These are phyloP conservation scores for Barnettozyma siamensis DNA, from an alignment of 805 yeast genomes.

Conservation along the genomic window DNA sequence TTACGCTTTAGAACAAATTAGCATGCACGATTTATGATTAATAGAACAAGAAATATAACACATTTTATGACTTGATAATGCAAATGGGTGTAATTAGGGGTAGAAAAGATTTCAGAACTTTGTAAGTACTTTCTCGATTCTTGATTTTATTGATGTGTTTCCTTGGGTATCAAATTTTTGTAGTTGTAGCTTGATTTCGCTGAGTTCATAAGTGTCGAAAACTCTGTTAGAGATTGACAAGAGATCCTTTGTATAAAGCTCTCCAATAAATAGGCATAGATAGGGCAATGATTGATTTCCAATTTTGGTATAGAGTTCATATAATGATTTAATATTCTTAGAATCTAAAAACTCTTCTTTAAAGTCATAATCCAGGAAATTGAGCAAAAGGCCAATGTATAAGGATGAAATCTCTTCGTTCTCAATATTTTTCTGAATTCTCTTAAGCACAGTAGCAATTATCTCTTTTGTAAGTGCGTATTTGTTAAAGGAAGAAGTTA, in stretches of 20 bases:
- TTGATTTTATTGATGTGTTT: conserved; percentile 9
- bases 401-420: conserved; percentile 15
- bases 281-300: conserved; percentile 10
- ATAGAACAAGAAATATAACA: too few relatives aligned
- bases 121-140: conserved; percentile 13
- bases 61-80: neutral
- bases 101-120: neutral
- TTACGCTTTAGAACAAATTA: too few relatives aligned
- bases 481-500: neutral
- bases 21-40: neutral
- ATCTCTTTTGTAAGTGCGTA: neutral
- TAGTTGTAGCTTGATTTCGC: conserved; percentile 10
- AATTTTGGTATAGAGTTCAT: conserved; percentile 8
- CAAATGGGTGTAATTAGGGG: neutral
- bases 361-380: conserved; percentile 13
- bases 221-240: neutral
- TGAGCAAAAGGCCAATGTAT: conserved; percentile 19
- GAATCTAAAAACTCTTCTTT: neutral
- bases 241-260: conserved; percentile 1
- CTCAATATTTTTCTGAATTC: neutral
- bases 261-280: conserved; percentile 17
- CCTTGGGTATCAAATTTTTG: conserved; percentile 15
- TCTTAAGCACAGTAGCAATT: neutral
- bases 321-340: conserved; percentile 3
- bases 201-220: conserved; percentile 17